These are phyloP conservation scores for Mycosphaerella sp. DNA, from an alignment of 2,329 filamentous ascomycete species.

Conservation along the genomic window DNA sequence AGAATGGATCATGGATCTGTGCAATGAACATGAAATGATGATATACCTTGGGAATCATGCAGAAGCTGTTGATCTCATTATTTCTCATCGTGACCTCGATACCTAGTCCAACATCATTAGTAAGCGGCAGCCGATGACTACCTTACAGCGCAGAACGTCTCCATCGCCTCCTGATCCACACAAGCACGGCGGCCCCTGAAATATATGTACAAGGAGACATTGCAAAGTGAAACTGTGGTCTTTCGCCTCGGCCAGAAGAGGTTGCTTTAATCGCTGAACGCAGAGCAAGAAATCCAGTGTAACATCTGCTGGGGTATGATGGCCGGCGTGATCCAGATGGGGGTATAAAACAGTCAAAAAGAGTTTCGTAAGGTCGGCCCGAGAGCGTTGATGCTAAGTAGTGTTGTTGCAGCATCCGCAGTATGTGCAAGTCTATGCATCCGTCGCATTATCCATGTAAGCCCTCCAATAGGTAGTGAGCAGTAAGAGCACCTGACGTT, in stretches of 20 bases:
- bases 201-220: not conserved
- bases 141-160: not conserved
- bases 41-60: not conserved
- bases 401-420: not conserved
- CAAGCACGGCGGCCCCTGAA: not conserved
- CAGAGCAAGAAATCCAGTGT: not conserved
- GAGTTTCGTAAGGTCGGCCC: not conserved
- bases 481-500: slow-evolving; percentile 44
- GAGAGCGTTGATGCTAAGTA: not conserved
- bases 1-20: not conserved
- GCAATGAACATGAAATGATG: not conserved
- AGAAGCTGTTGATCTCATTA: not conserved
- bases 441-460: slow-evolving; percentile 3
- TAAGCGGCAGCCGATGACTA: not conserved
- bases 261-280: not conserved
- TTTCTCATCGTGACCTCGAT: not conserved
- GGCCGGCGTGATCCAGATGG: not conserved
- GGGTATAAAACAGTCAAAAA: not conserved
- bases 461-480: slow-evolving; percentile 30
- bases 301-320: not conserved
- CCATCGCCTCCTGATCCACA: not conserved
- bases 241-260: not conserved
- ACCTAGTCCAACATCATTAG: not conserved
- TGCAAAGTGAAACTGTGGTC: not conserved
- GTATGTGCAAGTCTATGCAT: not conserved